phyloP scores from a whole-genome alignment of 306 rosid species.

The Quercus robur region DNA sequence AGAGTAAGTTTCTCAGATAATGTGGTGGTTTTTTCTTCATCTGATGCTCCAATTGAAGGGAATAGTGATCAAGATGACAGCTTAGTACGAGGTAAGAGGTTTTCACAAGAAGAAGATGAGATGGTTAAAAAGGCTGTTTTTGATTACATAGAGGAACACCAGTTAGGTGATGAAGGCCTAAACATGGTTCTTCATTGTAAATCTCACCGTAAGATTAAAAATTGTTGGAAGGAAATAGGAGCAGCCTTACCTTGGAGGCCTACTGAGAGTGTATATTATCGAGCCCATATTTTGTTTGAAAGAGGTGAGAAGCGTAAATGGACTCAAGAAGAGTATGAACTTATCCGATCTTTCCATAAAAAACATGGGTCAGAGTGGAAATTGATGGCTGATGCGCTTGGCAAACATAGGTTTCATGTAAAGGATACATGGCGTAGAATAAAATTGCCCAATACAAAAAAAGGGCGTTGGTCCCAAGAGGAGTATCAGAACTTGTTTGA shows the following conservation, averaged over 20 bases:
- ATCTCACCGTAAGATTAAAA: constrained; percentile 22
- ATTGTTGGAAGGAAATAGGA: constrained; percentile 71
- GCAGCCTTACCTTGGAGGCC: constrained; percentile 60
- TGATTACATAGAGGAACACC: constrained; percentile 43
- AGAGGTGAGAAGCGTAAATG: constrained; percentile 42
- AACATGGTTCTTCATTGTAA: constrained; percentile 42
- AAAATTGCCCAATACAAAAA: constrained; percentile 28
- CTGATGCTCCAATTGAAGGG: constrained; percentile 11
- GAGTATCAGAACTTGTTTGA: constrained; percentile 71
- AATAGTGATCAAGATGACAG: constrained; percentile 4
- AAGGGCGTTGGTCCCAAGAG: constrained; percentile 63
- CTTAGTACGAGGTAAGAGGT: constrained; percentile 52
- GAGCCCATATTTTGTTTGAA: constrained; percentile 65
- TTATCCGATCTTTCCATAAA: constrained; percentile 26
- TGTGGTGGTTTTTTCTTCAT: constrained; percentile 38
- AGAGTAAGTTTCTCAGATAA: constrained; percentile 61
- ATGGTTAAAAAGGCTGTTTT: constrained; percentile 45
- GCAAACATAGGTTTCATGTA: constrained; percentile 60
- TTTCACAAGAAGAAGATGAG: constrained; percentile 68
- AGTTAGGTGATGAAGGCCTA: constrained; percentile 62
- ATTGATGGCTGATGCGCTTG: constrained; percentile 46
- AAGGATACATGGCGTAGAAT: constrained; percentile 76
- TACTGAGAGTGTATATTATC: constrained; percentile 10
- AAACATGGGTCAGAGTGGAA: constrained; percentile 69
- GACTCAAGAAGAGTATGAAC: constrained; percentile 55